phyloP scores from a whole-genome alignment of 805 yeast genomes.

The Kluyveromyces siamensis region DNA sequence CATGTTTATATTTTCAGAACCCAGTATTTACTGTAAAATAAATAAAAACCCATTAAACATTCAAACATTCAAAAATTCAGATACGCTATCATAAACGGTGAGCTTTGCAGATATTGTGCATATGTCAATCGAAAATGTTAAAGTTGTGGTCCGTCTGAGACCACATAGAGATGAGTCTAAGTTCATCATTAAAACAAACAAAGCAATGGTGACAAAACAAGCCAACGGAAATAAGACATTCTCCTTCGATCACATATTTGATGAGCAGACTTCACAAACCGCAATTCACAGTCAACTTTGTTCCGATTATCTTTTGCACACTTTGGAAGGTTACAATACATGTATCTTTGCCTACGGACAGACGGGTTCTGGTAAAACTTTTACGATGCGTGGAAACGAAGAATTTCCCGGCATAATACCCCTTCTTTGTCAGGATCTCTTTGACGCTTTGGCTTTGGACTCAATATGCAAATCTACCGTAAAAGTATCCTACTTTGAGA shows the following conservation, averaged over 20 bases:
- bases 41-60: too few relatives aligned
- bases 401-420: slow-evolving; percentile 6
- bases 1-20: neutral
- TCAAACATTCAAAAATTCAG: neutral
- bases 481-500: slow-evolving; percentile 55
- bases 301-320: slow-evolving; percentile 8
- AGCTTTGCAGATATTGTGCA: neutral
- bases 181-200: neutral
- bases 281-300: slow-evolving; percentile 4
- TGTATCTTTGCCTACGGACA: slow-evolving; percentile 97
- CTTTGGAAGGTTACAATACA: slow-evolving; percentile 82
- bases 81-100: too few relatives aligned
- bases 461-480: slow-evolving; percentile 46
- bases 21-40: neutral
- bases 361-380: slow-evolving; percentile 92
- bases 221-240: neutral
- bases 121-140: neutral
- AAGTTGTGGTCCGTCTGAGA: neutral
- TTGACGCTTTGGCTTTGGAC: slow-evolving; percentile 5
- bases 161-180: neutral
- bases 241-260: neutral
- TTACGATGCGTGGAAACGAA: slow-evolving; percentile 62
- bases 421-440: slow-evolving; percentile 6
- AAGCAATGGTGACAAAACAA: neutral
- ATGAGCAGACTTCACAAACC: neutral